These are phyloP conservation scores for Populus hybrid DNA, from an alignment of 441 rosid genomes.

Conservation along the genomic window DNA sequence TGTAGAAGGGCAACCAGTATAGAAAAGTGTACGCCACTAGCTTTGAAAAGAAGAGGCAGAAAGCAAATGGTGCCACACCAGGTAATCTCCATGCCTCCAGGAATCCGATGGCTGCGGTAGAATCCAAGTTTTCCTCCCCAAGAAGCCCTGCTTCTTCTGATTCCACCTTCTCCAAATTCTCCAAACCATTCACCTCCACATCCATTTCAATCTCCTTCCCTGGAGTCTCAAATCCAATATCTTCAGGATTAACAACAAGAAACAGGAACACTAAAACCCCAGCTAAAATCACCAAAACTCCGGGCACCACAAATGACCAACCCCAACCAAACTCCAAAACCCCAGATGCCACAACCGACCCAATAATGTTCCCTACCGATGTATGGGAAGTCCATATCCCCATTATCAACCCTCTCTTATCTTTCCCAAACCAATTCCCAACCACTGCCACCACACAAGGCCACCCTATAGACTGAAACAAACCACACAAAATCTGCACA, in stretches of 20 bases:
- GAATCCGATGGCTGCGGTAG: slow-evolving; percentile 63
- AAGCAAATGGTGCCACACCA: slow-evolving; percentile 74
- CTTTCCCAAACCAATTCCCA: slow-evolving; percentile 92
- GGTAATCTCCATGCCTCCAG: slow-evolving; percentile 88
- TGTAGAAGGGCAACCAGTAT: slow-evolving; percentile 91
- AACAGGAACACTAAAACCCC: slow-evolving; percentile 59
- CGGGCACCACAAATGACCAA: slow-evolving; percentile 92
- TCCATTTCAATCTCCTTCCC: slow-evolving; percentile 60
- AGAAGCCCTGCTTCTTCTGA: slow-evolving; percentile 55
- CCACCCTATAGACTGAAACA: slow-evolving; percentile 93
- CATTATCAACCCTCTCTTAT: slow-evolving; percentile 91
- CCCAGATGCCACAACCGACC: slow-evolving; percentile 75
- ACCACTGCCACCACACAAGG: slow-evolving; percentile 92
- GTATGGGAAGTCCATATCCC: slow-evolving; percentile 94
- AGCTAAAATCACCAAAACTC: slow-evolving; percentile 55
- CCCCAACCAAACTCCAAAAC: slow-evolving; percentile 96
- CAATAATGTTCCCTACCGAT: slow-evolving; percentile 78
- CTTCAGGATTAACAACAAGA: slow-evolving; percentile 72
- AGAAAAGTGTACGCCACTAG: slow-evolving; percentile 91
- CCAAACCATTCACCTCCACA: slow-evolving; percentile 27
- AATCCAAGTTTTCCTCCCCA: slow-evolving; percentile 21
- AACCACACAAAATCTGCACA: slow-evolving; percentile 77
- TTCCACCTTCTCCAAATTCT: slow-evolving; percentile 44
- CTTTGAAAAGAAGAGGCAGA: slow-evolving; percentile 88
- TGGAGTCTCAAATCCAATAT: slow-evolving; percentile 51